Conservation (phyloP, 2,329 filamentous ascomycete species). For the Albifimbria verrucaria region DNA sequence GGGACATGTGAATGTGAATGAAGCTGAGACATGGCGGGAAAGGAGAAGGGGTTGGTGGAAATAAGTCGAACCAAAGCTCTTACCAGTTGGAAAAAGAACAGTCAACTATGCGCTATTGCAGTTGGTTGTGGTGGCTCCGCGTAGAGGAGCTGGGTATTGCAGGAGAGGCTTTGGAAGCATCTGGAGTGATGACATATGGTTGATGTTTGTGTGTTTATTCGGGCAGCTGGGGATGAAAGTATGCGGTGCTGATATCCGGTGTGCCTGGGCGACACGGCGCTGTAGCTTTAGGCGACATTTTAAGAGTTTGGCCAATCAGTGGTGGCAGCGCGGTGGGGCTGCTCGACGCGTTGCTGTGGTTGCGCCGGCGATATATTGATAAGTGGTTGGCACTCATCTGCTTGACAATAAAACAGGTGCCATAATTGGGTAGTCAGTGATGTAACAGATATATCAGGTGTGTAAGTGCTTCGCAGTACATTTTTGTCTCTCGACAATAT, state of each 20-base stretch:
- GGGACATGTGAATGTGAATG: no score
- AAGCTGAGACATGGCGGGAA: no score
- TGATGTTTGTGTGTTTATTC: neutral
- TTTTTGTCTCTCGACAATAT: no score
- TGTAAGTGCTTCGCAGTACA: no score
- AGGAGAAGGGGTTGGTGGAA: no score
- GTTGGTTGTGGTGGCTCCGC: neutral
- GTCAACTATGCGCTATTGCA: neutral
- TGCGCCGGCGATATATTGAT: neutral
- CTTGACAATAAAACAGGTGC: no score
- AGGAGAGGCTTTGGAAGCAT: neutral
- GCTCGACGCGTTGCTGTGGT: neutral
- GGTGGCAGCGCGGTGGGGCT: neutral
- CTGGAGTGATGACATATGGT: neutral
- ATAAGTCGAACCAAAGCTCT: no score
- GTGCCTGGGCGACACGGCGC: neutral
- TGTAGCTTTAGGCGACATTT: neutral
- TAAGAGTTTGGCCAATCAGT: neutral
- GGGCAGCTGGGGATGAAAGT: neutral
- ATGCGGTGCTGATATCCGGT: neutral
- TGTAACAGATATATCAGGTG: no score
- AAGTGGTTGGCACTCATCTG: no score
- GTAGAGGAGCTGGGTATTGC: neutral
- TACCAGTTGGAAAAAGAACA: no score
- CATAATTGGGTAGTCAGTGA: no score